phyloP scores from a whole-genome alignment of 2,329 filamentous ascomycete species.

The Xylariales sp. region DNA sequence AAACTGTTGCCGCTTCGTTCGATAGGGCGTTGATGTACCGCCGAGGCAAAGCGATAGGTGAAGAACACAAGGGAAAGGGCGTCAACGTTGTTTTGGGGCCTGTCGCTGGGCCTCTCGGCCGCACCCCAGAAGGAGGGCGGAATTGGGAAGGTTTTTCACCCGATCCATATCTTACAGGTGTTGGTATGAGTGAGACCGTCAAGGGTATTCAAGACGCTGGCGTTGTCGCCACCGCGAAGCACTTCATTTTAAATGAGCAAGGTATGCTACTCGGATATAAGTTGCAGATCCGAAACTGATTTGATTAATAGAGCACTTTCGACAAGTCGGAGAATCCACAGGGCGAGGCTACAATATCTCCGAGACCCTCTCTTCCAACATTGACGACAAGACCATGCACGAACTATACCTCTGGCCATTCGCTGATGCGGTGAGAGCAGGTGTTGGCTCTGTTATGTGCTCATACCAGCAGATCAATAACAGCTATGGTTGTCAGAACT shows the following conservation, averaged over 20 bases:
- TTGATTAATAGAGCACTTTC: slow-evolving; percentile 71
- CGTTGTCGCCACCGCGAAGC: slow-evolving; percentile 82
- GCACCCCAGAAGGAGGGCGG: slow-evolving; percentile 73
- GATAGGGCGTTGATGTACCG: slow-evolving; percentile 77
- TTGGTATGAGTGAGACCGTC: slow-evolving; percentile 78
- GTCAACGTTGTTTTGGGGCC: slow-evolving; percentile 80
- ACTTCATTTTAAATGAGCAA: slow-evolving; percentile 77
- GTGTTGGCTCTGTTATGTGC: slow-evolving; percentile 73
- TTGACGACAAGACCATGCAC: slow-evolving; percentile 79
- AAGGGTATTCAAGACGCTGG: slow-evolving; percentile 84
- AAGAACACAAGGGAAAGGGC: slow-evolving; percentile 78
- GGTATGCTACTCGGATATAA: slow-evolving; percentile 45
- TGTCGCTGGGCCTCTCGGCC: slow-evolving; percentile 77
- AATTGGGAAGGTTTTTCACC: slow-evolving; percentile 80
- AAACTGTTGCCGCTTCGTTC: slow-evolving; percentile 86
- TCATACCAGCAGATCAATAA: slow-evolving; percentile 85
- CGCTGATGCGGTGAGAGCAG: slow-evolving; percentile 75
- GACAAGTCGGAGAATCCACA: slow-evolving; percentile 67
- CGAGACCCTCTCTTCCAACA: slow-evolving; percentile 68
- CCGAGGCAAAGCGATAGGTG: slow-evolving; percentile 77
- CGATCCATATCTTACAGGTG: slow-evolving; percentile 79
- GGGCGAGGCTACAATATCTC: slow-evolving; percentile 72
- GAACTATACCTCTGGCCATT: slow-evolving; percentile 85
- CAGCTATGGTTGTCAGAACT: slow-evolving; percentile 83
- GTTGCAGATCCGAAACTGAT: slow-evolving; percentile 34